Conservation (phyloP, 345 rosid species). For the Dimocarpus longan region DNA sequence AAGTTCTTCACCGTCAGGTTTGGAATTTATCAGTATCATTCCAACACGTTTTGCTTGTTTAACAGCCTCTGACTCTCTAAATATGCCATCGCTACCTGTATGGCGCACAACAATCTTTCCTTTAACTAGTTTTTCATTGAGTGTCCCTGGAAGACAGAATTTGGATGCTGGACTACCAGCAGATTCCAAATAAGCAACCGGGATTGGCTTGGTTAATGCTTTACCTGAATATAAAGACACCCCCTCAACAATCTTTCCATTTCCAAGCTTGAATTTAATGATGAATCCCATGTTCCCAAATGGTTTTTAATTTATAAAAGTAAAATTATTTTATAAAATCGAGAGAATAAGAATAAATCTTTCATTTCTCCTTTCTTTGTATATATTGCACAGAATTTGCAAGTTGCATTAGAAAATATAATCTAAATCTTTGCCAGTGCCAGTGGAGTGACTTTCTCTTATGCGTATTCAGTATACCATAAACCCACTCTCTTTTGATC, state of each 20-base stretch:
- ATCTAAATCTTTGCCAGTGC: no score
- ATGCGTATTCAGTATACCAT: no score
- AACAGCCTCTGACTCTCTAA: conserved; percentile 37
- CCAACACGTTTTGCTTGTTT: conserved; percentile 63
- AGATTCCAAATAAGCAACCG: conserved; percentile 48
- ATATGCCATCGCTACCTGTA: conserved; percentile 15
- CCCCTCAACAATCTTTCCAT: conserved; percentile 47
- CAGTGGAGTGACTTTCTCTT: no score
- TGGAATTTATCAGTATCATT: conserved; percentile 55
- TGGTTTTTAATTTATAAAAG: no score
- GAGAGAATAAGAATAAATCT: no score
- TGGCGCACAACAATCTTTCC: conserved; percentile 47
- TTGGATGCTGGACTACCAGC: conserved; percentile 54
- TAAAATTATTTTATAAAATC: no score
- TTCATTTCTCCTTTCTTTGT: no score
- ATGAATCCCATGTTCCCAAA: no score
- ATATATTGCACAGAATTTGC: no score
- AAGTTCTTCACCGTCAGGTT: conserved; percentile 58
- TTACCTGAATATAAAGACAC: conserved; percentile 49
- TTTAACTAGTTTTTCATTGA: conserved; percentile 33
- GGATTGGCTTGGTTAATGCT: conserved; percentile 32
- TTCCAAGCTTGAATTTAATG: conserved; percentile 40
- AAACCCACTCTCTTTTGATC: no score
- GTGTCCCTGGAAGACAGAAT: conserved; percentile 25
- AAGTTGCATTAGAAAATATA: no score